Conservation (phyloP, 352 stramenopile genomes). For the Chrysophaeum taylorii region DNA sequence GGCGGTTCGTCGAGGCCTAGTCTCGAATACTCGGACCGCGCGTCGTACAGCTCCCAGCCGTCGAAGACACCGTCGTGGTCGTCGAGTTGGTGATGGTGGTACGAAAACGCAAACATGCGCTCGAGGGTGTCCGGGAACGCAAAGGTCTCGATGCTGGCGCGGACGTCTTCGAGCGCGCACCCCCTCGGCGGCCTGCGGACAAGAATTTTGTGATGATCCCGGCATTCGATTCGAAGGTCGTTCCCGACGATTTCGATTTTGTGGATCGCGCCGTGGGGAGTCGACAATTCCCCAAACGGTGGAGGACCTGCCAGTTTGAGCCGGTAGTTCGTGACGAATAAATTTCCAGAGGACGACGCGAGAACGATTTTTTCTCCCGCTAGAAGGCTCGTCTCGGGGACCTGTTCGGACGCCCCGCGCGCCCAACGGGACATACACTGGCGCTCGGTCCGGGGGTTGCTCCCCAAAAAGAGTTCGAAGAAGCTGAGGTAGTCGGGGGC, state of each 20-base stretch:
- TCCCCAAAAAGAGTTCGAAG: background rate
- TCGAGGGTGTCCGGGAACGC: background rate
- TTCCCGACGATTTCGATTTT: background rate
- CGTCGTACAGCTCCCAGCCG: constrained; percentile 19
- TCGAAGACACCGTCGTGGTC: background rate
- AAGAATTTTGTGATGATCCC: too few relatives aligned
- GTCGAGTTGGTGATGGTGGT: background rate
- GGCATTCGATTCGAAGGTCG: background rate
- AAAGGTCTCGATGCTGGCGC: too few relatives aligned
- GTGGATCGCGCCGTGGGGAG: background rate
- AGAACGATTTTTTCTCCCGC: constrained; percentile 14
- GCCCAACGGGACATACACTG: background rate
- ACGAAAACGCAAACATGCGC: background rate
- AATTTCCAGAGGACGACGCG: background rate
- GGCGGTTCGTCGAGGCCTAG: background rate
- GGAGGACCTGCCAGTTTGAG: background rate
- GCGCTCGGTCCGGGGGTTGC: background rate
- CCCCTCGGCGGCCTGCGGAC: too few relatives aligned
- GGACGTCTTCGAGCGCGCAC: too few relatives aligned
- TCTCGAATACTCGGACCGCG: constrained; percentile 6
- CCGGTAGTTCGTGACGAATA: too few relatives aligned
- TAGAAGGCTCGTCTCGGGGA: background rate
- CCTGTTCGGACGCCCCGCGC: too few relatives aligned
- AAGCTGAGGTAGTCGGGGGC: background rate
- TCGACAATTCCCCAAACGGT: background rate